Conservation (phyloP, 768 basidiomycete species). For the Lactarius tabidus region DNA sequence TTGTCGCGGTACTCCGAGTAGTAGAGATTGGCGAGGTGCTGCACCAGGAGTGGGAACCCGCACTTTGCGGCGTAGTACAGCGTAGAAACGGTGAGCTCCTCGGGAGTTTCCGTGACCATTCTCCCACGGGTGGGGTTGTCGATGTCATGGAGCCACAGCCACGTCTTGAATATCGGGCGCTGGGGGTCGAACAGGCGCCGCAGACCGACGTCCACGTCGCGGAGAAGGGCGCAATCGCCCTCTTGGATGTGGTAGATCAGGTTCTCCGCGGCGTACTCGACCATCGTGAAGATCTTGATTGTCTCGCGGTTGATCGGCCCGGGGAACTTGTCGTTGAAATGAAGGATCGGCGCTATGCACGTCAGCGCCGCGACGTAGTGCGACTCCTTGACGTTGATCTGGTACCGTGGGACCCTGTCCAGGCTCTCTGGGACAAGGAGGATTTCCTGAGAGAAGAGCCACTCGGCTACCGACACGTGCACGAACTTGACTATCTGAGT, state of each 20-base stretch:
- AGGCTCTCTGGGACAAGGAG: background rate
- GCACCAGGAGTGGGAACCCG: constrained; percentile 11
- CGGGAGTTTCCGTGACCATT: constrained; percentile 6
- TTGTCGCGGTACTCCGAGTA: background rate
- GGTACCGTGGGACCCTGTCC: constrained; percentile 9
- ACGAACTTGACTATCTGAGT: constrained; percentile 8
- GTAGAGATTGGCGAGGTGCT: constrained; percentile 4
- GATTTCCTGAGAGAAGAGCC: constrained; percentile 12
- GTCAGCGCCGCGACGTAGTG: constrained; percentile 12
- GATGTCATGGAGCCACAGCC: constrained; percentile 18
- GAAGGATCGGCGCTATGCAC: constrained; percentile 14
- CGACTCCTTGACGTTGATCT: constrained; percentile 2
- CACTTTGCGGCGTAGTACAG: constrained; percentile 17
- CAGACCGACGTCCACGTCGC: constrained; percentile 10
- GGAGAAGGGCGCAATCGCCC: background rate
- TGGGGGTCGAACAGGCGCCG: constrained; percentile 15
- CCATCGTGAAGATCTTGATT: constrained; percentile 18
- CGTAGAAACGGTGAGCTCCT: background rate
- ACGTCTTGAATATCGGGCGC: constrained; percentile 3
- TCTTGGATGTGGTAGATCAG: constrained; percentile 9
- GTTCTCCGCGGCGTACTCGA: constrained; percentile 11
- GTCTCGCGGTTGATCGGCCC: constrained; percentile 4
- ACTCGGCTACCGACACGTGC: constrained; percentile 10
- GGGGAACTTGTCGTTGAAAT: constrained; percentile 12
- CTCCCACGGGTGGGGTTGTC: constrained; percentile 9